phyloP scores from a whole-genome alignment of 306 rosid species.

The Cicer bijugum region DNA sequence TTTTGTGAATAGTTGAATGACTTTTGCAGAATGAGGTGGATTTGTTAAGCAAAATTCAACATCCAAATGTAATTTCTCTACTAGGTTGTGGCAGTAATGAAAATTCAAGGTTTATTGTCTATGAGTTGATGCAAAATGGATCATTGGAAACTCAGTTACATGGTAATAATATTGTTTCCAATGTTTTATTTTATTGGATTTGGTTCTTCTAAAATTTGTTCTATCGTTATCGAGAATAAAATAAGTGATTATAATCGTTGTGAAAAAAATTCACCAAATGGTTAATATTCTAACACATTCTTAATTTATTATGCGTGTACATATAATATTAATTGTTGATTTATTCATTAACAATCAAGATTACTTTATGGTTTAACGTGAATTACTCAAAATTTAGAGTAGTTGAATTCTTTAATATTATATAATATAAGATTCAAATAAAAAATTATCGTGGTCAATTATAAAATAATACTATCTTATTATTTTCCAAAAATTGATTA shows the following conservation, averaged over 20 bases:
- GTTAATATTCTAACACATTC: background rate
- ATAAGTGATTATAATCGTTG: too few relatives aligned
- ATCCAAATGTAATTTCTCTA: constrained; percentile 78
- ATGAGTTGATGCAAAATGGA: constrained; percentile 94
- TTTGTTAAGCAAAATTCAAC: constrained; percentile 79
- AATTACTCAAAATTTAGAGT: background rate
- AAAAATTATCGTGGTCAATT: constrained; percentile 22
- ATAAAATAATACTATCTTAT: constrained; percentile 19
- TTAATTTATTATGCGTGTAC: background rate
- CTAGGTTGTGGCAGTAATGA: constrained; percentile 77
- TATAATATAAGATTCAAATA: background rate
- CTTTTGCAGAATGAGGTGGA: constrained; percentile 89
- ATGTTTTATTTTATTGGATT: background rate
- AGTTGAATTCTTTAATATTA: constrained; percentile 1
- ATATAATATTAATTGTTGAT: background rate
- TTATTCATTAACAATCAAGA: background rate
- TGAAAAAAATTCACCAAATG: too few relatives aligned
- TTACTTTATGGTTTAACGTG: background rate
- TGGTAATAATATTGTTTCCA: constrained; percentile 56
- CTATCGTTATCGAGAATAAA: too few relatives aligned
- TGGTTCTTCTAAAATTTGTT: background rate
- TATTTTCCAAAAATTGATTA: constrained; percentile 21
- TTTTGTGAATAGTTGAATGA: constrained; percentile 35
- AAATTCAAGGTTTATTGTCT: constrained; percentile 70
- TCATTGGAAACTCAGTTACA: constrained; percentile 92